Evolutionary conservation across 1,284 basidiomycete species (phyloP).

Genomic region (Flammula alnicola): DNA sequence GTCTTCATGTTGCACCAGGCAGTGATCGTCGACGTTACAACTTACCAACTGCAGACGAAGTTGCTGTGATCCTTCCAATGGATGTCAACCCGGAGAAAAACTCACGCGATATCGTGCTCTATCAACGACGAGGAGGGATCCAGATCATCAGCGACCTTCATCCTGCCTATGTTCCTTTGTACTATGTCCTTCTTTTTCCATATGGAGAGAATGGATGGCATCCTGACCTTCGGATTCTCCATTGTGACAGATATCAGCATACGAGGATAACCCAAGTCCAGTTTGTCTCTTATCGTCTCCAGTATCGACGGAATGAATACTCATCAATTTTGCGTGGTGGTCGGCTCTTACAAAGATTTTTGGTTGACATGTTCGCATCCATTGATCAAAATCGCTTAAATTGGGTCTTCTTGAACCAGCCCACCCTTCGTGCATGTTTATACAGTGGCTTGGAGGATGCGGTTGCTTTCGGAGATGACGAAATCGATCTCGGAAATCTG

Average conservation of each 20-base stretch:
- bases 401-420: slow-evolving; percentile 39
- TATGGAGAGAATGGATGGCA: slow-evolving; percentile 42
- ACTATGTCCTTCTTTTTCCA: slow-evolving; percentile 20
- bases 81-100: background rate
- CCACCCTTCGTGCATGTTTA: slow-evolving; percentile 37
- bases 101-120: slow-evolving; percentile 18
- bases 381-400: slow-evolving; percentile 36
- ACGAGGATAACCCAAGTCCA: slow-evolving; percentile 6
- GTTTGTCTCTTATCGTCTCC: slow-evolving; percentile 39
- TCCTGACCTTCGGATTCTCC: slow-evolving; percentile 28
- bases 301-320: slow-evolving; percentile 28
- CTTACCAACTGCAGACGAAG: slow-evolving; percentile 41
- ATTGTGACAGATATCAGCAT: slow-evolving; percentile 11
- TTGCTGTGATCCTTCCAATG: slow-evolving; percentile 21
- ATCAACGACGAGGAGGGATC: background rate
- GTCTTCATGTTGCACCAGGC: slow-evolving; percentile 21
- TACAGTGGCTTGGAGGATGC: slow-evolving; percentile 45
- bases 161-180: slow-evolving; percentile 23
- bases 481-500: slow-evolving; percentile 33
- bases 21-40: slow-evolving; percentile 39
- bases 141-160: slow-evolving; percentile 22
- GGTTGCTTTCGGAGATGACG: slow-evolving; percentile 22
- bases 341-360: slow-evolving; percentile 44
- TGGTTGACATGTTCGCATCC: slow-evolving; percentile 41
- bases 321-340: slow-evolving; percentile 39